Evolutionary conservation across 768 basidiomycete species (phyloP).

Genomic region (Ramaria sp.): DNA sequence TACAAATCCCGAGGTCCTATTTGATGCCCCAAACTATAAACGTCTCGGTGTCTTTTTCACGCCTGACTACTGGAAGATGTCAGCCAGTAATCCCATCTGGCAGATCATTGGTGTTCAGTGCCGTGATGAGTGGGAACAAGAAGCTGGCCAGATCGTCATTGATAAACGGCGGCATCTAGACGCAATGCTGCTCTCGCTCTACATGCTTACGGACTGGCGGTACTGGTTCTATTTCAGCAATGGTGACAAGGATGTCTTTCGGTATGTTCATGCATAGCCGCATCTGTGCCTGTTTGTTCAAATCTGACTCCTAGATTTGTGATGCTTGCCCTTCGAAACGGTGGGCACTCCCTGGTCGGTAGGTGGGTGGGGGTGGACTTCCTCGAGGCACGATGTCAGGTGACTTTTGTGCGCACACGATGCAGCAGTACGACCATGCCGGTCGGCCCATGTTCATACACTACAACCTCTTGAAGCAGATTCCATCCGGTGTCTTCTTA

Average conservation of each 20-base stretch:
- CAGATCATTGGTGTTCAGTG: constrained; percentile 29
- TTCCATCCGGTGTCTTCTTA: constrained; percentile 16
- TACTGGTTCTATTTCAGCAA: constrained; percentile 31
- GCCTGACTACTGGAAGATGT: constrained; percentile 32
- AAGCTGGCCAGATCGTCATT: constrained; percentile 33
- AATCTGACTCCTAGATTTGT: constrained; percentile 20
- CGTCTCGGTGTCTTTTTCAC: constrained; percentile 23
- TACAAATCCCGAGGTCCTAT: constrained; percentile 24
- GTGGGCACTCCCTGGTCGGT: constrained; percentile 33
- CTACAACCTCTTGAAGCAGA: constrained; percentile 30
- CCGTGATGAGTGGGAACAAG: constrained; percentile 32
- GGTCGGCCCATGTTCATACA: constrained; percentile 23
- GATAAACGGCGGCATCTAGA: constrained; percentile 31
- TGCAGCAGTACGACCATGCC: constrained; percentile 26
- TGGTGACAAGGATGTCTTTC: constrained; percentile 30
- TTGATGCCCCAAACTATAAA: constrained; percentile 25
- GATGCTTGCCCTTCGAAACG: constrained; percentile 27
- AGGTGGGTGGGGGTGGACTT: constrained; percentile 27
- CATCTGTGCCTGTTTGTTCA: not conserved
- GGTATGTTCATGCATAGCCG: constrained; percentile 8
- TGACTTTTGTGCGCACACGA: constrained; percentile 19
- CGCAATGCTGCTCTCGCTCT: constrained; percentile 16
- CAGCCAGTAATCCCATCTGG: constrained; percentile 22
- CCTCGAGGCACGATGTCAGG: constrained; percentile 18
- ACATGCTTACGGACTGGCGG: constrained; percentile 21